These are phyloP conservation scores for Pigoraptor vietnamica DNA, from an alignment of 78 protist genomes.

Conservation along the genomic window DNA sequence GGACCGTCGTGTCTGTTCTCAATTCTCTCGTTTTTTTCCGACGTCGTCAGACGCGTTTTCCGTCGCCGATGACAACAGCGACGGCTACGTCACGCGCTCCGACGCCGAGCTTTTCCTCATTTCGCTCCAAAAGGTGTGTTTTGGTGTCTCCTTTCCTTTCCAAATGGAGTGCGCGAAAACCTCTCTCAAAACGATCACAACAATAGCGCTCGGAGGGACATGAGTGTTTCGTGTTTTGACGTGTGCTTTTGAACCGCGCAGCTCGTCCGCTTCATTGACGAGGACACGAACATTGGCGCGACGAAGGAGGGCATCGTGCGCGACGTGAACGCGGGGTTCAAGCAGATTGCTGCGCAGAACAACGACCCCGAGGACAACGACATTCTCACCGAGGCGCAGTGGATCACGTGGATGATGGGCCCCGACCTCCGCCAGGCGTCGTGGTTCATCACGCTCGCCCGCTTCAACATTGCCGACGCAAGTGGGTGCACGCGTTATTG, in stretches of 20 bases:
- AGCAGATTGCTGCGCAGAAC: not conserved
- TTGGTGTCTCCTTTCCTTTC: too few relatives aligned
- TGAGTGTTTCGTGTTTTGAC: too few relatives aligned
- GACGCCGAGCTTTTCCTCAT: not conserved
- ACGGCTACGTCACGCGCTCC: not conserved
- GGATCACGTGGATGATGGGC: not conserved
- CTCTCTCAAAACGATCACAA: too few relatives aligned
- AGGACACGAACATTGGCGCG: not conserved
- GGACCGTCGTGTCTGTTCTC: not conserved
- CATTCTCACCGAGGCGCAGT: not conserved
- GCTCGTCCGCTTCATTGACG: not conserved
- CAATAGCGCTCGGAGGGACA: too few relatives aligned
- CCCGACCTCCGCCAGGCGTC: not conserved
- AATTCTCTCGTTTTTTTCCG: not conserved
- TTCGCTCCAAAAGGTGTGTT: not conserved
- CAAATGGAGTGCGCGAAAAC: too few relatives aligned
- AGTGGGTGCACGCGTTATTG: not conserved
- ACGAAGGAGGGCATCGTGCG: not conserved
- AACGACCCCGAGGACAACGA: not conserved
- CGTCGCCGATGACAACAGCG: not conserved
- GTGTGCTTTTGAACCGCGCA: not conserved
- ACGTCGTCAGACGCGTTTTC: not conserved
- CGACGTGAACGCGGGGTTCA: not conserved
- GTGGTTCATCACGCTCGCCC: not conserved
- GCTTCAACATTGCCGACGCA: not conserved